Conservation (phyloP, 306 rosid species). For the Geum urbanum region DNA sequence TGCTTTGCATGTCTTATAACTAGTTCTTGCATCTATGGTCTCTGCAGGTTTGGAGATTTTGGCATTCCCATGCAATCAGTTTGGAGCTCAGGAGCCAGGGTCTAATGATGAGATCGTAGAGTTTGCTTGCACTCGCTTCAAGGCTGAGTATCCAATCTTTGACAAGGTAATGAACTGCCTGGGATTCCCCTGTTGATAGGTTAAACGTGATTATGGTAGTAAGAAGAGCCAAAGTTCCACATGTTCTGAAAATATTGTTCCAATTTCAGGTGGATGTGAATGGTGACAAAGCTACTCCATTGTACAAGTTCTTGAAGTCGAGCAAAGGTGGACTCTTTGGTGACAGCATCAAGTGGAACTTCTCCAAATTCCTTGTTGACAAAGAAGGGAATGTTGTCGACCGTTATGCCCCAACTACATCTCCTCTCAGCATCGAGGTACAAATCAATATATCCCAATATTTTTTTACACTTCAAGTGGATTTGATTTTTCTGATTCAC, state of each 20-base stretch:
- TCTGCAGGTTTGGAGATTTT: slow-evolving; percentile 75
- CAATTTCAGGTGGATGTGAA: slow-evolving; percentile 70
- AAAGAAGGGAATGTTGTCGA: slow-evolving; percentile 85
- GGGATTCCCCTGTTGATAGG: background rate
- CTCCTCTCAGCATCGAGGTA: slow-evolving; percentile 96
- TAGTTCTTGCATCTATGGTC: background rate
- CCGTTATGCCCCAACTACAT: slow-evolving; percentile 93
- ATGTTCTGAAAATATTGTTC: background rate
- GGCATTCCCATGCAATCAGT: slow-evolving; percentile 97
- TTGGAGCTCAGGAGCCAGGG: slow-evolving; percentile 98
- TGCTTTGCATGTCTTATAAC: background rate
- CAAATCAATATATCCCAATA: background rate
- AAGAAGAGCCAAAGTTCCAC: background rate
- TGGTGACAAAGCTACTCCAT: slow-evolving; percentile 62
- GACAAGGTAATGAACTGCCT: slow-evolving; percentile 58
- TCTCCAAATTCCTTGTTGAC: slow-evolving; percentile 82
- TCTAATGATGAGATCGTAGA: slow-evolving; percentile 71
- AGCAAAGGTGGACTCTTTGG: slow-evolving; percentile 94
- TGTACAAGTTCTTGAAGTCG: slow-evolving; percentile 78
- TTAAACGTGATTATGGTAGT: background rate
- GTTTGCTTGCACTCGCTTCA: slow-evolving; percentile 89
- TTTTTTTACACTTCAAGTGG: background rate
- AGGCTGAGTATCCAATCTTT: slow-evolving; percentile 87
- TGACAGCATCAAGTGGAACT: slow-evolving; percentile 86
- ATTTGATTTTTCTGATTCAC: background rate